phyloP scores from a whole-genome alignment of 768 basidiomycete genomes.

The Pisolithus orientalis region DNA sequence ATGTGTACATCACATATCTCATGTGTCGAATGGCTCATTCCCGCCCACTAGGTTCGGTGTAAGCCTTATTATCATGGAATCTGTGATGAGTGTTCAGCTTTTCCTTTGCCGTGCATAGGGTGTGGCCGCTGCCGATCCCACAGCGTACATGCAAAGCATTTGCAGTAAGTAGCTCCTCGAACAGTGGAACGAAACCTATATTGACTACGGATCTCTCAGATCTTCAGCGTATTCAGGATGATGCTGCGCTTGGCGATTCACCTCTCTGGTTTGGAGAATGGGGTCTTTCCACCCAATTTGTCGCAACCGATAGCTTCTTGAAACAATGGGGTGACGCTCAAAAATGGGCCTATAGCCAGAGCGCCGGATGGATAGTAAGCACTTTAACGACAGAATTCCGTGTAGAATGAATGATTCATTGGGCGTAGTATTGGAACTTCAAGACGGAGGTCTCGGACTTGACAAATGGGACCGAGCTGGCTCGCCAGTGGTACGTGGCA shows the following conservation, averaged over 20 bases:
- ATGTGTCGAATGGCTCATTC: background rate
- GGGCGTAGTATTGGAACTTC: slow-evolving; percentile 62
- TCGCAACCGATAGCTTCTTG: slow-evolving; percentile 55
- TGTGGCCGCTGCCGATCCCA: slow-evolving; percentile 57
- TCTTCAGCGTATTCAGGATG: slow-evolving; percentile 46
- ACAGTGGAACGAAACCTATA: background rate
- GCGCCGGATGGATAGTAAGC: slow-evolving; percentile 59
- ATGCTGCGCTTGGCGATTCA: slow-evolving; percentile 37
- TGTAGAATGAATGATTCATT: background rate
- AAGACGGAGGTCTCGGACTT: slow-evolving; percentile 42
- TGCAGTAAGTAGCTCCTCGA: slow-evolving; percentile 51
- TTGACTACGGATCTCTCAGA: slow-evolving; percentile 34
- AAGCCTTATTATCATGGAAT: slow-evolving; percentile 7
- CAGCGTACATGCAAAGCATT: slow-evolving; percentile 58
- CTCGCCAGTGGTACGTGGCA: background rate
- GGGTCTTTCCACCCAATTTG: slow-evolving; percentile 59
- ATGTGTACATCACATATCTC: slow-evolving; percentile 17
- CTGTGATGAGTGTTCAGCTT: background rate
- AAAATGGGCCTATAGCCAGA: slow-evolving; percentile 55
- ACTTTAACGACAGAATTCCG: slow-evolving; percentile 14
- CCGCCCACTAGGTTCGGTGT: slow-evolving; percentile 49
- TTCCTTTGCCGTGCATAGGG: slow-evolving; percentile 38
- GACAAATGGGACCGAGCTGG: background rate
- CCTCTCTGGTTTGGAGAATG: slow-evolving; percentile 57
- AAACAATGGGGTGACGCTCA: slow-evolving; percentile 70